Evolutionary conservation across 2,329 filamentous ascomycete species (phyloP).

Genomic region (Pseudogymnoascus sp.): DNA sequence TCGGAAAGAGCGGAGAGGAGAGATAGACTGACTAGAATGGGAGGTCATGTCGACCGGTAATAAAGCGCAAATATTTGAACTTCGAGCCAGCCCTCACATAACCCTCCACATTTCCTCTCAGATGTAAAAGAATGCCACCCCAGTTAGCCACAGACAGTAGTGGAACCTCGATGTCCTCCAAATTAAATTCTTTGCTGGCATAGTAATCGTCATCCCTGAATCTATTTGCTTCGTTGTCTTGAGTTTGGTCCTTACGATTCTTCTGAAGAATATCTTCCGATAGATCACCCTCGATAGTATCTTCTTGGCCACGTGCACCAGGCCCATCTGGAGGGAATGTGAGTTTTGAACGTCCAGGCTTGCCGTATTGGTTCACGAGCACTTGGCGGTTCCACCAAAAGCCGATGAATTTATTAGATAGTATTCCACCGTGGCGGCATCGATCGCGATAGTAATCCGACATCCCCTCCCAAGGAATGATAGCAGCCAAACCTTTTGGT

Average conservation of each 20-base stretch:
- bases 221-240: not conserved
- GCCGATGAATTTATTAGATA: conserved; percentile 48
- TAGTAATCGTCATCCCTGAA: conserved; percentile 5
- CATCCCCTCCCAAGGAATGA: conserved; percentile 49
- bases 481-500: conserved; percentile 34
- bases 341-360: conserved; percentile 36
- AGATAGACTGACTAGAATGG: conserved; percentile 38
- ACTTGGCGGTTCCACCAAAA: conserved; percentile 64
- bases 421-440: conserved; percentile 53
- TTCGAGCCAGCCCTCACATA: conserved; percentile 55
- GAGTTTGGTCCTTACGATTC: conserved; percentile 31
- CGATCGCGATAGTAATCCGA: conserved; percentile 48
- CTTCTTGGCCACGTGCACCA: conserved; percentile 17
- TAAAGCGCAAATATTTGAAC: conserved; percentile 61
- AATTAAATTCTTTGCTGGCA: conserved; percentile 40
- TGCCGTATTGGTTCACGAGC: conserved; percentile 59
- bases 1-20: not conserved
- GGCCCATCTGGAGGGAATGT: conserved; percentile 25
- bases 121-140: conserved; percentile 61
- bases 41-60: conserved; percentile 61
- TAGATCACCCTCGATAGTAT: conserved; percentile 52
- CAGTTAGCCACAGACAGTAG: conserved; percentile 61
- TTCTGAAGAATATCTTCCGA: conserved; percentile 40
- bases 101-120: conserved; percentile 61
- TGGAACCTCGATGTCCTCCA: conserved; percentile 59